phyloP scores from a whole-genome alignment of 352 stramenopile genomes.

The Globisporangium cystogenes region DNA sequence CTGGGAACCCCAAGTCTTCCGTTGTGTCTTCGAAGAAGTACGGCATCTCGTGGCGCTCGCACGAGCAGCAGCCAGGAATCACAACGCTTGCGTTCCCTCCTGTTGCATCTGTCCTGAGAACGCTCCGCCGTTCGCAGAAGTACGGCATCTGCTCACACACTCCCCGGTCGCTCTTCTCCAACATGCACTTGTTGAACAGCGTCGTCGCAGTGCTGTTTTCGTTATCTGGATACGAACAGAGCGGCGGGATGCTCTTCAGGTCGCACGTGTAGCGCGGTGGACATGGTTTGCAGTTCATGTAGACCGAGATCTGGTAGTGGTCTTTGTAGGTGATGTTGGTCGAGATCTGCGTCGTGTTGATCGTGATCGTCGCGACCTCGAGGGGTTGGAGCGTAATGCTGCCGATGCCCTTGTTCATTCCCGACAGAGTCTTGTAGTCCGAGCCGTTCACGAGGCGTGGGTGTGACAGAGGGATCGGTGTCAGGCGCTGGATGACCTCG shows the following conservation, averaged over 20 bases:
- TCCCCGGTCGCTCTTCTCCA: slow-evolving; percentile 21
- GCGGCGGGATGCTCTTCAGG: slow-evolving; percentile 25
- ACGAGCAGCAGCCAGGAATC: slow-evolving; percentile 82
- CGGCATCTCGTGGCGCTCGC: slow-evolving; percentile 82
- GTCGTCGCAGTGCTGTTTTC: slow-evolving; percentile 33
- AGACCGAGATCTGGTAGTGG: slow-evolving; percentile 94
- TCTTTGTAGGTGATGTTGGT: slow-evolving; percentile 95
- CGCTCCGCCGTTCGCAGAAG: slow-evolving; percentile 40
- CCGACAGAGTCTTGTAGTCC: slow-evolving; percentile 76
- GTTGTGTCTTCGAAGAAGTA: slow-evolving; percentile 80
- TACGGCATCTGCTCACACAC: slow-evolving; percentile 64
- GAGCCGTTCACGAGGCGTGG: slow-evolving; percentile 46
- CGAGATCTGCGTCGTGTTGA: slow-evolving; percentile 88
- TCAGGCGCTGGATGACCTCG: slow-evolving; percentile 87
- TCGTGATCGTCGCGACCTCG: slow-evolving; percentile 90
- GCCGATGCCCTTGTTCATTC: slow-evolving; percentile 45
- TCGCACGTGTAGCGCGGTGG: slow-evolving; percentile 90
- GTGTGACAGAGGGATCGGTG: slow-evolving; percentile 62
- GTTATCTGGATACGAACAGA: slow-evolving; percentile 64
- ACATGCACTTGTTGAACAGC: slow-evolving; percentile 47
- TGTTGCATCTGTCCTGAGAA: slow-evolving; percentile 18
- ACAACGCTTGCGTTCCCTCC: slow-evolving; percentile 13
- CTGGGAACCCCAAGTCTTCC: slow-evolving; percentile 77
- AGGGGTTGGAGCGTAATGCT: slow-evolving; percentile 78
- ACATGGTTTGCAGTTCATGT: slow-evolving; percentile 94